These are phyloP conservation scores for Mallotus japonicus DNA, from an alignment of 441 rosid species.

Conservation along the genomic window DNA sequence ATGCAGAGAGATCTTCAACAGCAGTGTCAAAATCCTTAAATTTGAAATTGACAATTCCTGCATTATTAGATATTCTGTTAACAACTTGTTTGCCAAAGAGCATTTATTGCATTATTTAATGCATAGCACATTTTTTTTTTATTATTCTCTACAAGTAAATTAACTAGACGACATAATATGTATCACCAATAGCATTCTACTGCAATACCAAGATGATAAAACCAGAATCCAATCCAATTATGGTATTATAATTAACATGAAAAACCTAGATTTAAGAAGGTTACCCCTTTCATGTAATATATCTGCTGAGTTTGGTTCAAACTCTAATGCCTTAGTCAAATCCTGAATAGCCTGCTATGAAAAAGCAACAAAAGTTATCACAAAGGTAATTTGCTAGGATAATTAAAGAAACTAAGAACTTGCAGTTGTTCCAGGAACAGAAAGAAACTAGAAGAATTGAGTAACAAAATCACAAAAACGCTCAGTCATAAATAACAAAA, in stretches of 20 bases:
- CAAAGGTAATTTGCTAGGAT: not conserved
- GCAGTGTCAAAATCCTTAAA: slow-evolving; percentile 91
- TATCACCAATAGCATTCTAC: not conserved
- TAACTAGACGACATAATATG: not conserved
- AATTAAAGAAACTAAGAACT: slow-evolving; percentile 13
- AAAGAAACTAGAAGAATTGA: not conserved
- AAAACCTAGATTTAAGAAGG: slow-evolving; percentile 24
- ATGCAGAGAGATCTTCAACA: slow-evolving; percentile 75
- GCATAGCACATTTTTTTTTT: not conserved
- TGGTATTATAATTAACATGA: not conserved
- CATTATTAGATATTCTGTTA: slow-evolving; percentile 30
- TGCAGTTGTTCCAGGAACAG: not conserved
- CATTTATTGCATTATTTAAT: not conserved
- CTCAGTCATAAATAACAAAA: slow-evolving; percentile 6
- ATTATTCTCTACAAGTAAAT: not conserved
- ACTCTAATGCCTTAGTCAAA: slow-evolving; percentile 86
- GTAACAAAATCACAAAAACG: not conserved
- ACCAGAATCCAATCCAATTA: slow-evolving; percentile 1
- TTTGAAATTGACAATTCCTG: slow-evolving; percentile 95
- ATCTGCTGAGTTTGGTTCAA: slow-evolving; percentile 87
- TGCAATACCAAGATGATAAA: slow-evolving; percentile 1
- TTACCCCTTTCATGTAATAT: slow-evolving; percentile 96
- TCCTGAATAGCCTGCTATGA: slow-evolving; percentile 83
- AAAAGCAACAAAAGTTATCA: slow-evolving; percentile 27
- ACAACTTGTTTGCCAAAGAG: slow-evolving; percentile 10